Conservation (phyloP, 1,284 basidiomycete genomes). For the Exobasidium rhododendri region DNA sequence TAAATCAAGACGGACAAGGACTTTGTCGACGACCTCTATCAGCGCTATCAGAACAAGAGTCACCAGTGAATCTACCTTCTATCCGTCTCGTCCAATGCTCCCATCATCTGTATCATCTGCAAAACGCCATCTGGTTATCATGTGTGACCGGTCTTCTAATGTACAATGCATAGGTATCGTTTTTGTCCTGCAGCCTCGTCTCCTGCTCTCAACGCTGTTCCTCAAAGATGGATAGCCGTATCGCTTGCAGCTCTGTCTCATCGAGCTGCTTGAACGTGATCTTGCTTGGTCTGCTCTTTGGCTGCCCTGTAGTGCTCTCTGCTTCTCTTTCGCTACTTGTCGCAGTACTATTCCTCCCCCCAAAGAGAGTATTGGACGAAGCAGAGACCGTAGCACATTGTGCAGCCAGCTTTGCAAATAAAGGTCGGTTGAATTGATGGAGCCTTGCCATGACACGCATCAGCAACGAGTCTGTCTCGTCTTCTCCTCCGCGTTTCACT, state of each 20-base stretch:
- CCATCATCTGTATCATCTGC: not conserved
- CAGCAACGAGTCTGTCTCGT: not conserved
- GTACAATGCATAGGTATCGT: conserved; percentile 1
- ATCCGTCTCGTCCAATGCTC: not conserved
- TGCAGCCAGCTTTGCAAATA: conserved; percentile 39
- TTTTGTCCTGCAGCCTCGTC: too few relatives aligned
- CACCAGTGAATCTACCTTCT: not conserved
- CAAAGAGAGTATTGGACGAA: not conserved
- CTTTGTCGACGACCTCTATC: conserved; percentile 41
- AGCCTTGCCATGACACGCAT: too few relatives aligned
- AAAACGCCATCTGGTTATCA: not conserved
- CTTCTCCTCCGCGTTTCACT: not conserved
- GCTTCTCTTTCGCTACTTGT: not conserved
- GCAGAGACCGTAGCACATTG: conserved; percentile 31
- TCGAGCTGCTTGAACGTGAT: not conserved
- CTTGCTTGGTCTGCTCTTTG: not conserved
- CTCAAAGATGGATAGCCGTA: not conserved
- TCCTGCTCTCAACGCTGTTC: not conserved
- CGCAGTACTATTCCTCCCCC: not conserved
- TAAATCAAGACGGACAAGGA: conserved; percentile 41
- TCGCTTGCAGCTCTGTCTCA: not conserved
- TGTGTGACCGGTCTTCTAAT: not conserved
- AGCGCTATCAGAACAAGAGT: conserved; percentile 18
- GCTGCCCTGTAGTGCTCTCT: not conserved
- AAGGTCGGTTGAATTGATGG: conserved; percentile 23